Evolutionary conservation across 371 early-diverging fungal species (phyloP), one percentile per base, ranked within the genome.

Genomic region (Mortierella sp.): DNA sequence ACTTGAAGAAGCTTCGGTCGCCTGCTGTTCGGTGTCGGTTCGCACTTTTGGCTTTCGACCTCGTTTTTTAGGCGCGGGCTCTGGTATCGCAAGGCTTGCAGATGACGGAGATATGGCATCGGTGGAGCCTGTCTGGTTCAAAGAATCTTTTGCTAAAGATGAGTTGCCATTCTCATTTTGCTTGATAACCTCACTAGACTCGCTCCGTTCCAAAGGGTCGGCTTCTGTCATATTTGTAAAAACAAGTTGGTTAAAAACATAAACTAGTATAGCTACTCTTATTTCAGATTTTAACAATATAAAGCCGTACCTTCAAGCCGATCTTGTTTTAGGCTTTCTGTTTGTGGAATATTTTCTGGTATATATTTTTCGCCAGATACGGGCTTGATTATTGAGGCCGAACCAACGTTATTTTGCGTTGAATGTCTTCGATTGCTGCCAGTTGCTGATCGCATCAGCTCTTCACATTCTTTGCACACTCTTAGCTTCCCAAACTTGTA

Each of bases 391-490:
- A 17, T 7, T 29, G 5, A 32, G 3, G 56, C 17, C 4, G 56
- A 34, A n/a, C 9, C 28, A 9, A 12, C 29, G 8, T 29, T 55
- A 2, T 26, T 4, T 17, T 29, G 55, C 26, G 42, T 40, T 1
- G 65, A 53, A 40, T 59, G 64, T 17, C 68, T 57, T 23, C 67
- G 63, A 6, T 55, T 45, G 32, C 65, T 75, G 23, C 75, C 75
- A 13, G 75, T 35, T 28, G 64, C 64, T 31, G 47, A 22, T 12
- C 65, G 59, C 61, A 75, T 69, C 8, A 75, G 22, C 29, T 29
- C 29, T 26, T 65, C 69, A 28, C 75, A 75, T 15, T 61, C 55
- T 43, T 56, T 61, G 66, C 75, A 75, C 3, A 75, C 45, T 26
- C 12, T 42, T 1, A 75, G 31, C 34, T 54, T 75, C 23, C 75